Conservation (phyloP, 2,329 filamentous ascomycete genomes). For the Neobulgaria alba region DNA sequence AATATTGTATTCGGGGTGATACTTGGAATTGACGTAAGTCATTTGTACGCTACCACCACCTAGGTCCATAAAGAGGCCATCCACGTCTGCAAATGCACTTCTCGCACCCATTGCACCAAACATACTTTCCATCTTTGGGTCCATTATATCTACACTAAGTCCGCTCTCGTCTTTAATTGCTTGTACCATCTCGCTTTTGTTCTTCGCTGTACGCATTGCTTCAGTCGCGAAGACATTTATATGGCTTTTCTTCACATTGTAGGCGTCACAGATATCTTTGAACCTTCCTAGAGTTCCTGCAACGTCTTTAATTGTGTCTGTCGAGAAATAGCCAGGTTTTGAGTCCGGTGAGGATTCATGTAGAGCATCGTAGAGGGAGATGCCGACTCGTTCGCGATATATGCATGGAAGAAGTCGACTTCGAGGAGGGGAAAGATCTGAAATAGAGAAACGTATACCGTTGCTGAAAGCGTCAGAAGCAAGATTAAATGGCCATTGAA, state of each 20-base stretch:
- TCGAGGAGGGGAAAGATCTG: constrained; percentile 62
- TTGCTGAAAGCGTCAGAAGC: constrained; percentile 47
- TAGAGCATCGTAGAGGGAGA: constrained; percentile 80
- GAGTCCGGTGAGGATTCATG: constrained; percentile 39
- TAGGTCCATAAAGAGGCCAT: constrained; percentile 63
- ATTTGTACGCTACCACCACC: constrained; percentile 63
- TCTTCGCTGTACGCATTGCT: constrained; percentile 73
- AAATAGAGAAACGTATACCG: constrained; percentile 87
- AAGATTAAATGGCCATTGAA: not conserved
- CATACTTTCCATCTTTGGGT: constrained; percentile 72
- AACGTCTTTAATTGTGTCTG: constrained; percentile 55
- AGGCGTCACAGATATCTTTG: constrained; percentile 59
- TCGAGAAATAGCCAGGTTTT: constrained; percentile 35
- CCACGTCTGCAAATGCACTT: constrained; percentile 51
- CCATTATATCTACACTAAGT: constrained; percentile 62
- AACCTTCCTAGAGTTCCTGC: constrained; percentile 61
- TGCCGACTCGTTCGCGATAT: constrained; percentile 68
- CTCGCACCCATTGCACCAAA: constrained; percentile 79
- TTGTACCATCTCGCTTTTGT: constrained; percentile 58
- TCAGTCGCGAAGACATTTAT: constrained; percentile 79
- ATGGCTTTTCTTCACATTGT: constrained; percentile 55
- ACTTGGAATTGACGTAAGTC: constrained; percentile 50
- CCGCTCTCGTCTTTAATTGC: constrained; percentile 56
- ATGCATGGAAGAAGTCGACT: constrained; percentile 68
- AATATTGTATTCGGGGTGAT: constrained; percentile 36